A percentile compares a stretch with the other conserved stretches of the same genome.
phyloP scores from a whole-genome alignment of 768 basidiomycete species.

The Suillus occidentalis region DNA sequence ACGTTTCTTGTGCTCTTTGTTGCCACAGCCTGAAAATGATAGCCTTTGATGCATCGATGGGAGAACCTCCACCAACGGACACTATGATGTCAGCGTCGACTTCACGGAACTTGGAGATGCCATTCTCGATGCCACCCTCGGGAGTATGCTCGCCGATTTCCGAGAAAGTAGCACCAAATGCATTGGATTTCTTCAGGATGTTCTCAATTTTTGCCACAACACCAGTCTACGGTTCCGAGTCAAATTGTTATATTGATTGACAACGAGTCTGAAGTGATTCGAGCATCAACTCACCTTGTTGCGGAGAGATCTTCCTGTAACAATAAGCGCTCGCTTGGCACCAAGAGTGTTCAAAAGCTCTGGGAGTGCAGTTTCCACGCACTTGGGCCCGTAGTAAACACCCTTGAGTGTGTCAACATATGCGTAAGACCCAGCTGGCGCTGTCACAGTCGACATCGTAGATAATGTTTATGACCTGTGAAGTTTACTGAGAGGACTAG shows the following conservation, averaged over 20 bases:
- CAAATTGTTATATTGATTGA: slow-evolving; percentile 4
- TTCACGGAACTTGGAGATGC: slow-evolving; percentile 53
- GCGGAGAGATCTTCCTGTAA: slow-evolving; percentile 70
- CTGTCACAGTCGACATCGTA: not conserved
- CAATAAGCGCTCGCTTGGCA: slow-evolving; percentile 63
- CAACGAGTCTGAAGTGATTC: not conserved
- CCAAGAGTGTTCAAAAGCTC: slow-evolving; percentile 54
- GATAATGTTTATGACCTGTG: not conserved
- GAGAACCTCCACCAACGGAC: slow-evolving; percentile 78
- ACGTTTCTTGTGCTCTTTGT: slow-evolving; percentile 39
- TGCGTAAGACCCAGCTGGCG: slow-evolving; percentile 56
- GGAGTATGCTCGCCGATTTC: slow-evolving; percentile 76
- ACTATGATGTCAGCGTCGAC: slow-evolving; percentile 67
- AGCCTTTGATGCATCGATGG: slow-evolving; percentile 75
- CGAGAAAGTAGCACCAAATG: slow-evolving; percentile 68
- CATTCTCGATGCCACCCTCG: slow-evolving; percentile 61
- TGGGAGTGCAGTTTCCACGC: slow-evolving; percentile 59
- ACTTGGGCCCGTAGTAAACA: slow-evolving; percentile 74
- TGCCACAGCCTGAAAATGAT: slow-evolving; percentile 60
- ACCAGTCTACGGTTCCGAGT: slow-evolving; percentile 23
- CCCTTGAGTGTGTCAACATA: slow-evolving; percentile 69
- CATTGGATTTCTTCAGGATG: slow-evolving; percentile 54
- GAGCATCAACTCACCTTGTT: slow-evolving; percentile 48
- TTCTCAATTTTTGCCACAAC: slow-evolving; percentile 26
- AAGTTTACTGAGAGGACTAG: not conserved